Base-by-base conservation (phyloP, 768 basidiomycete genomes). In the Symmetrospora coprosmae region DNA sequence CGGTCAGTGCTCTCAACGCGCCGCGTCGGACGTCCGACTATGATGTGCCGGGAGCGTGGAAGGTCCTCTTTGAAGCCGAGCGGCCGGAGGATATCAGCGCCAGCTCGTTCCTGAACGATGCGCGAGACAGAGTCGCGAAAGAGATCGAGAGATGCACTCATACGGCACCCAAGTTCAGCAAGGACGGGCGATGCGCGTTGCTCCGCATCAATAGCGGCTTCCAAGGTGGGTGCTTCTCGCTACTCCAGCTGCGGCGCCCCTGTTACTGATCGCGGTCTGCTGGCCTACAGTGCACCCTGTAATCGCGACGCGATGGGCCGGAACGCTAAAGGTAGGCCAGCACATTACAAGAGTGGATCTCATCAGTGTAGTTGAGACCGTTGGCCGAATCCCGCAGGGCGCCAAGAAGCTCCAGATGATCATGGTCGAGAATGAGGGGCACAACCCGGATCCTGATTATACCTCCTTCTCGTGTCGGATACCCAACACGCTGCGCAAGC, bases 291-390 rank as follows among this genome's bases (percentile, higher is more conserved):
- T 78, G 0, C 73, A 73, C 41, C 73, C 77, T 40, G 74, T 78
- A 4, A 75, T 78, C 25, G 77, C 76, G 6, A 78, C 76, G 0
- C 69, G 76, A 33, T 78, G 77, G 77, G 72, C 75, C 0, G 74
- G 74, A 2, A 69, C 66, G 61, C 72, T 70, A 61, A 75, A 64
- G 65, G 49, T 68, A 73, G 66, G 68, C 72, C 56, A 69, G 66
- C 45, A 72, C 38, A 13, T 39, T 13, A 39, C 13, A 13, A 39
- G 9, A 9, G 40, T 43, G 9, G 6, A 69, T 28, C 60, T 71
- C 11, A 46, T 68, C 16, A 70, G 70, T 70, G 60, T 71, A 25
- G 70, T 71, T 67, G 71, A 68, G 25, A 46, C 67, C 52, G 8
- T 19, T 11, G 28, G 77, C 77, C 73, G 74, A 4, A 68, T 64